Evolutionary conservation across 495 filamentous ascomycete genomes (phyloP), one percentile per base, ranked within the genome.

Genomic region (Talaromyces liani): DNA sequence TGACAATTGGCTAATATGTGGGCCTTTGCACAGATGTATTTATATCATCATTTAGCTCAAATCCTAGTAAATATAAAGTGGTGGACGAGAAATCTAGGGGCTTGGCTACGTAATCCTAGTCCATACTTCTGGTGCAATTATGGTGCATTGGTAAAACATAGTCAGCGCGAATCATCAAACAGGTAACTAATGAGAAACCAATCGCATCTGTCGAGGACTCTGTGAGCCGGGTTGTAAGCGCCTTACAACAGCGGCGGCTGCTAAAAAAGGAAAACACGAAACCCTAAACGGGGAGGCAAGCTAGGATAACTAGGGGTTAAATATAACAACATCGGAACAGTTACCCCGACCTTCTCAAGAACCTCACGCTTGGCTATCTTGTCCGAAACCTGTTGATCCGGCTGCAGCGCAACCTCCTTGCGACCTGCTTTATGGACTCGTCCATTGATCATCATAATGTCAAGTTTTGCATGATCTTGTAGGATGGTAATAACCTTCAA

Each of bases 401-500:
- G 10, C 9, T 36, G 33, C 9, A 36, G 33, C 1, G 0, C 3
- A 36, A 12, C 33, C 33, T 36, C 33, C 33, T 12, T 36, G 33
- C 33, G 9, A 12, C 33, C 2, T 36, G 33, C 33, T 36, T 82
- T 83, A 63, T 81, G 76, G 18, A 83, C 71, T 10, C 77, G 65
- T 0, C 80, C 78, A 65, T 82, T 83, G 56, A 83, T 81, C 31
- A 78, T 65, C 60, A 82, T 79, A 8, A 80, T 67, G 63, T 82
- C 74, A 33, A 83, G 64, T 59, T 70, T 75, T 58, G 74, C 70
- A 64, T 79, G 76, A 66, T 82, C 77, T 62, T 83, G 79, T 20
- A 82, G 63, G 4, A 83, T 67, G 2, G 60, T 45, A 22, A 83
- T 81, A 63, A 81, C 71, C 24, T 77, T 70, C 61, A 83, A 61